Conservation (phyloP, 2,329 filamentous ascomycete genomes). For the Cladosporium sp. region DNA sequence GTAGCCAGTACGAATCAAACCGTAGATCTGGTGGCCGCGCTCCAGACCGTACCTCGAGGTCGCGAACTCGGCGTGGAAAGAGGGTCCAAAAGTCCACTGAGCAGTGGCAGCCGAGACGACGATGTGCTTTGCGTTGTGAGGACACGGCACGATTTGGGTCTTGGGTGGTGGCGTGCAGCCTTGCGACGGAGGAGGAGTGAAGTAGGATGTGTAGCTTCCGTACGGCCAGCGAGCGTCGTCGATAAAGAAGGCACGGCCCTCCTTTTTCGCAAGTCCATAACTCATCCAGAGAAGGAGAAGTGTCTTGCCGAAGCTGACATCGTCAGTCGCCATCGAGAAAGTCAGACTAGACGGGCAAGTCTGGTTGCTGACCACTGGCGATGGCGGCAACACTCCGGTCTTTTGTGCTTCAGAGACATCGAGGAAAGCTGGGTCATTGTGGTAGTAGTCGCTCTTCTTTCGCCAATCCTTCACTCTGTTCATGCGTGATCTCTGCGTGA, state of each 20-base stretch:
- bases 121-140: conserved; percentile 72
- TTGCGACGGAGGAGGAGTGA: conserved; percentile 66
- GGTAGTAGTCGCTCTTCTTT: conserved; percentile 57
- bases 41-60: conserved; percentile 32
- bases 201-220: conserved; percentile 72
- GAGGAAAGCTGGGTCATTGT: conserved; percentile 68
- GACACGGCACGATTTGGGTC: conserved; percentile 77
- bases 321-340: conserved; percentile 71
- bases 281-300: conserved; percentile 81
- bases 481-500: conserved; percentile 33
- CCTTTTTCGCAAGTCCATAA: conserved; percentile 74
- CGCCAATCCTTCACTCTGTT: conserved; percentile 46
- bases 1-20: conserved; percentile 69
- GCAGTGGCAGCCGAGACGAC: conserved; percentile 71
- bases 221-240: conserved; percentile 84
- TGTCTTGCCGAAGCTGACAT: conserved; percentile 75
- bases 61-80: conserved; percentile 55
- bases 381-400: conserved; percentile 51
- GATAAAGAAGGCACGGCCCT: conserved; percentile 77
- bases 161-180: conserved; percentile 71
- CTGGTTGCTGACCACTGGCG: conserved; percentile 43
- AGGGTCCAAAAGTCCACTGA: conserved; percentile 63
- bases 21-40: conserved; percentile 63
- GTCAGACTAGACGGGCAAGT: conserved; percentile 71
- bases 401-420: conserved; percentile 73